Evolutionary conservation across 495 filamentous ascomycete genomes (phyloP), one percentile per base, ranked within the genome.

Genomic region (Bacidia gigantensis): DNA sequence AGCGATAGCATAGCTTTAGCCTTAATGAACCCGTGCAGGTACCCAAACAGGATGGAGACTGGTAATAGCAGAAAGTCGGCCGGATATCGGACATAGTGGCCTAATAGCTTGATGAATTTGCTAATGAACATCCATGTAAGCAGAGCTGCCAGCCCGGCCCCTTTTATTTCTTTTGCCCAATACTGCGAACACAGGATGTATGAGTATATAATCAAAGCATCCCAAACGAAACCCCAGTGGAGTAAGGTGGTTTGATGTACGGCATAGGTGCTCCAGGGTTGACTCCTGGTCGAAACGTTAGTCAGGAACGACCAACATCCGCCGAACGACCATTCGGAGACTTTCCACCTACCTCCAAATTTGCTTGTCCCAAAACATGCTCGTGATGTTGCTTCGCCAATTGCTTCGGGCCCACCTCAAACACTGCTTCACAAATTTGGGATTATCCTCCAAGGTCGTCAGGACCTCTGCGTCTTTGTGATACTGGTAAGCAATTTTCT

Each of bases 381-480:
- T 86, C 25, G 80, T 86, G 57, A 84, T 77, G 64, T 90, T 89
- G 65, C 83, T 86, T 57, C 85, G 72, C 81, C 82, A 89, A 64
- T 87, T 87, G 67, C 82, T 86, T 58, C 86, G 72, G 21, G 83
- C 83, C 86, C 86, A 90, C 24, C 86, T 77, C 9, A 84, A 73
- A 63, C 84, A 88, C 67, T 90, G 86, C 62, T 79, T 80, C 49
- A 89, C 65, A 60, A 85, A 89, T 57, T 81, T 82, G 39, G 69
- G 66, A 63, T 84, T 82, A 61, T 81, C 79, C 63, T 89, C 84
- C 49, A 87, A 67, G 2, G 81, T 87, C 7, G 86, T 90, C 63
- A 82, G 72, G 45, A 90, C 76, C 63, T 86, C 79, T 23, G 81
- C 81, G 56, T 86, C 77, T 26, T 72, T 72, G 58, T 85, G 77